Base-by-base conservation (phyloP, 768 basidiomycete genomes). In the Leccinum incarnatum region DNA sequence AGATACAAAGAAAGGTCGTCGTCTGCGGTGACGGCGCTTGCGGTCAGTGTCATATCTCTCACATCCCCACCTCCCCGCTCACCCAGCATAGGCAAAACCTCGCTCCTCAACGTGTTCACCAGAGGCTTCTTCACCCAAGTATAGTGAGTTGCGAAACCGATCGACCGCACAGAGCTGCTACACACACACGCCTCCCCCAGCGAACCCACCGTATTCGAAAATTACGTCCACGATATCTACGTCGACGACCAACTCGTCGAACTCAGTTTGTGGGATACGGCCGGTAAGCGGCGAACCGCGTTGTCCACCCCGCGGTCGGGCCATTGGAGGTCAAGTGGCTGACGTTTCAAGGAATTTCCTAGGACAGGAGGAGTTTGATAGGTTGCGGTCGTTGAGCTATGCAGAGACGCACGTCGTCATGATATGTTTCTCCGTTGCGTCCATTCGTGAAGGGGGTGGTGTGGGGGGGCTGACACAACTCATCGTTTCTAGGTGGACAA, bases 11-110 rank as follows among this genome's bases (percentile, higher is more conserved):
- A 54, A 87, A 88, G 74, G 77, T 92, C 40, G 90, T 95, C 27
- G 95, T 98, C n/a, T 89, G 95, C 61, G 95, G 95, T 37, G 95
- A 98, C 75, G 95, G 95, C 65, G 95, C 95, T 55, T 95, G 91
- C 68, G 95, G 95, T 90, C 54, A 9, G 47, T 29, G 58, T 45
- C 4, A 37, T 50, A 9, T 15, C 56, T 54, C 54, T 32, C 1
- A 0, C 55, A n/a, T 37, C 30, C 11, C 34, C 47, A 61, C 56
- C 57, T 55, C 36, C 58, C 49, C 37, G 50, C 51, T 67, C 48
- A 62, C 21, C 5, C 11, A 4, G 34, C 64, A 30, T 64, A 89
- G 88, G 88, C 65, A 91, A 93, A 78, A 93, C 90, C 1, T 91
- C 90, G 27, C 78, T 93, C 42, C 77, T 93, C 62, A 95, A 94